Conservation (phyloP, 2,329 filamentous ascomycete genomes). For the Xylaria sp. region DNA sequence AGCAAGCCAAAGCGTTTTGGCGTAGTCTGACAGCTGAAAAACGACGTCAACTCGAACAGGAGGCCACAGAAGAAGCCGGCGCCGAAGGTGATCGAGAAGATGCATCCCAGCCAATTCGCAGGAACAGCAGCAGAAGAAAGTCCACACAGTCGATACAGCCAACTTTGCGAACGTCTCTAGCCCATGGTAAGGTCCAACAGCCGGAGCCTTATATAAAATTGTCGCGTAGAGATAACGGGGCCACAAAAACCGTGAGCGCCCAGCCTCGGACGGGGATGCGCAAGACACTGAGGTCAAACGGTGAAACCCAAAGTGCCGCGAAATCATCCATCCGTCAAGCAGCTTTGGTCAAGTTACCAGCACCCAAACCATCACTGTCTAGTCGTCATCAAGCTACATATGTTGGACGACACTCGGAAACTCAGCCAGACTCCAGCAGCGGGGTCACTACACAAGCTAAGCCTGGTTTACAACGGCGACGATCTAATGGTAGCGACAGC, state of each 20-base stretch:
- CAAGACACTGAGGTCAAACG: slow-evolving; percentile 45
- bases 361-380: slow-evolving; percentile 25
- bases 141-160: slow-evolving; percentile 51
- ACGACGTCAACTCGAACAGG: slow-evolving; percentile 69
- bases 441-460: slow-evolving; percentile 29
- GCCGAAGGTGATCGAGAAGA: slow-evolving; percentile 59
- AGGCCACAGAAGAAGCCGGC: slow-evolving; percentile 64
- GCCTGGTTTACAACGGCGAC: slow-evolving; percentile 60
- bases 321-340: slow-evolving; percentile 25
- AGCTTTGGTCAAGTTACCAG: slow-evolving; percentile 23
- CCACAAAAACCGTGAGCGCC: slow-evolving; percentile 28
- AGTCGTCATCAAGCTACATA: slow-evolving; percentile 25
- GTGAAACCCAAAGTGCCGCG: slow-evolving; percentile 18
- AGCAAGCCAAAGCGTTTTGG: slow-evolving; percentile 76
- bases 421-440: slow-evolving; percentile 24
- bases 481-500: slow-evolving; percentile 77
- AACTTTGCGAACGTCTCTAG: background rate
- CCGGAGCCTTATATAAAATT: slow-evolving; percentile 53
- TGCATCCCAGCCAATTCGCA: slow-evolving; percentile 43
- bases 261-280: slow-evolving; percentile 43
- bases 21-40: slow-evolving; percentile 71
- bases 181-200: slow-evolving; percentile 41
- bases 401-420: slow-evolving; percentile 19
- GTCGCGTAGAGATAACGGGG: slow-evolving; percentile 56
- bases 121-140: slow-evolving; percentile 52